Conservation (phyloP, 306 rosid genomes). For the Prunus padus region DNA sequence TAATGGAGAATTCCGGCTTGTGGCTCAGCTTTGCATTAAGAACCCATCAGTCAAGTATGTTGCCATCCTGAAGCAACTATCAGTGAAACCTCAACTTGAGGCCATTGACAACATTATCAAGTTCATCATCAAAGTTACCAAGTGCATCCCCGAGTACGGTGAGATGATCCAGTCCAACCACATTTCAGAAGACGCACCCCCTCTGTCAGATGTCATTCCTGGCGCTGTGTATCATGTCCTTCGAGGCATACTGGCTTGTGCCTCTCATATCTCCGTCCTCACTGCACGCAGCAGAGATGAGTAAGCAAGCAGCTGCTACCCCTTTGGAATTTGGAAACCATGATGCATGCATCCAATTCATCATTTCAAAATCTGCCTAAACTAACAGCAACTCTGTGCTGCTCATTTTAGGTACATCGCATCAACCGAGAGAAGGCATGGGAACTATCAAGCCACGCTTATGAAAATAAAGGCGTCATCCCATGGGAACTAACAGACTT, state of each 20-base stretch:
- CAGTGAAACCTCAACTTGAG: slow-evolving; percentile 57
- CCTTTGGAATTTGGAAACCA: neutral
- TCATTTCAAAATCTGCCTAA: neutral
- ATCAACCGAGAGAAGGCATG: slow-evolving; percentile 54
- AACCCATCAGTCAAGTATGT: slow-evolving; percentile 69
- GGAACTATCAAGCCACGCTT: slow-evolving; percentile 51
- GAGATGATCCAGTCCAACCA: slow-evolving; percentile 53
- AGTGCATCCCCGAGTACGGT: slow-evolving; percentile 50
- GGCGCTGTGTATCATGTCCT: slow-evolving; percentile 74
- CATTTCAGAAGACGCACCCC: slow-evolving; percentile 63
- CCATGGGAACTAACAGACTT: slow-evolving; percentile 66
- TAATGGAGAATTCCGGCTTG: slow-evolving; percentile 84
- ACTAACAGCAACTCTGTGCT: neutral
- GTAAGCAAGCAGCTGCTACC: slow-evolving; percentile 39
- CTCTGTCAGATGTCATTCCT: slow-evolving; percentile 63
- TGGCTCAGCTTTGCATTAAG: slow-evolving; percentile 48
- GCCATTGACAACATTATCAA: slow-evolving; percentile 54
- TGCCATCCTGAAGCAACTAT: slow-evolving; percentile 69
- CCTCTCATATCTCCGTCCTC: slow-evolving; percentile 53
- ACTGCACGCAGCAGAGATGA: slow-evolving; percentile 50
- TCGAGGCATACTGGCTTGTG: slow-evolving; percentile 64
- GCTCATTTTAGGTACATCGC: slow-evolving; percentile 42
- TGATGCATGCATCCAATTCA: neutral
- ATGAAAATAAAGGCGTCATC: too few relatives aligned
- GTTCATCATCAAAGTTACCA: slow-evolving; percentile 53